These are phyloP conservation scores for Aspergillus phoenicis DNA, from an alignment of 2,329 filamentous ascomycete genomes.

Conservation along the genomic window DNA sequence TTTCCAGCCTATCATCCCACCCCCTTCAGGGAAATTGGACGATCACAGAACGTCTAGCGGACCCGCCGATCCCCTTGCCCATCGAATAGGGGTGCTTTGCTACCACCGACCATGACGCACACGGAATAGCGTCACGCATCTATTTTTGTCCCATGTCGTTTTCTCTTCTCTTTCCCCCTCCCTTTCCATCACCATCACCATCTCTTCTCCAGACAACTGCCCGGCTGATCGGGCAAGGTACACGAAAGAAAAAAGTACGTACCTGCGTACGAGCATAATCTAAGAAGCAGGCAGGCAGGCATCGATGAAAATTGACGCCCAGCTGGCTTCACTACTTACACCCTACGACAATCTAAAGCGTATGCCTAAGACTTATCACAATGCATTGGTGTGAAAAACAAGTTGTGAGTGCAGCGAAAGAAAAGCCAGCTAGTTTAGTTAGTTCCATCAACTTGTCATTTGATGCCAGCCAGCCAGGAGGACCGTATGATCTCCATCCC, in stretches of 20 bases:
- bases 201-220: no score
- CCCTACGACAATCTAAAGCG: background rate
- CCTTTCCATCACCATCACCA: background rate
- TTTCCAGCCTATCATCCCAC: conserved; percentile 16
- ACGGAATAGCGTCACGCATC: conserved; percentile 9
- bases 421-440: no score
- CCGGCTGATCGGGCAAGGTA: no score
- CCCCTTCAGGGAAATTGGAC: conserved; percentile 3
- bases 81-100: conserved; percentile 14
- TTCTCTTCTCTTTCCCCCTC: background rate
- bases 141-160: background rate
- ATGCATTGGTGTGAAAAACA: background rate
- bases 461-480: no score
- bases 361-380: background rate
- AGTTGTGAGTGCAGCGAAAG: no score
- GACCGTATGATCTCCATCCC: no score
- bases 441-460: no score
- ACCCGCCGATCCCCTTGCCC: background rate
- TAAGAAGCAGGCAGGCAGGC: no score
- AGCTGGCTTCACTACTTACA: no score
- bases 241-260: no score
- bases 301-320: no score
- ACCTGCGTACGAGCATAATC: no score
- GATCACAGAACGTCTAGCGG: conserved; percentile 14
- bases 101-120: background rate